A percentile compares a stretch with the other conserved stretches of the same genome.
phyloP scores from a whole-genome alignment of 148 eudicot species.

The Camellia granthamiana region DNA sequence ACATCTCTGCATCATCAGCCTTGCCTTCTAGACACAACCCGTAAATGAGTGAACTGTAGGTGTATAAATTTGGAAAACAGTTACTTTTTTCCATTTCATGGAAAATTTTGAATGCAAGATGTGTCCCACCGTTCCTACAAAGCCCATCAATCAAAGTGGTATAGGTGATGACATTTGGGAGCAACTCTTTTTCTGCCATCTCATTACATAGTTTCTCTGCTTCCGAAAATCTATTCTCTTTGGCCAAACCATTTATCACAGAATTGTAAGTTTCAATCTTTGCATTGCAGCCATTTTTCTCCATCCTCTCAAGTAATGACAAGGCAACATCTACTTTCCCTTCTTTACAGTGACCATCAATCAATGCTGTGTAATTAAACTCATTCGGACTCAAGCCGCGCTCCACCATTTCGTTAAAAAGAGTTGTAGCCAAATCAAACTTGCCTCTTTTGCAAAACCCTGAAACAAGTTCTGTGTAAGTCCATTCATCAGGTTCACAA shows the following conservation, averaged over 20 bases:
- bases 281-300: slow-evolving; percentile 41
- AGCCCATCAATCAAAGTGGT: slow-evolving; percentile 67
- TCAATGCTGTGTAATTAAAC: slow-evolving; percentile 50
- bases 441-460: slow-evolving; percentile 65
- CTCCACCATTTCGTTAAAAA: slow-evolving; percentile 55
- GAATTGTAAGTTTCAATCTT: slow-evolving; percentile 56
- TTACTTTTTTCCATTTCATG: slow-evolving; percentile 54
- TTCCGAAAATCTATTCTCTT: slow-evolving; percentile 39
- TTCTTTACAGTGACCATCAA: slow-evolving; percentile 64
- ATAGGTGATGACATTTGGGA: slow-evolving; percentile 66
- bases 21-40: slow-evolving; percentile 65
- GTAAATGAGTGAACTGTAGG: slow-evolving; percentile 62
- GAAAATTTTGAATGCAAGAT: slow-evolving; percentile 55
- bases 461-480: slow-evolving; percentile 65
- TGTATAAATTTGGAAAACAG: slow-evolving; percentile 56
- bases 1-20: slow-evolving; percentile 51
- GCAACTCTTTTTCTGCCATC: slow-evolving; percentile 44
- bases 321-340: slow-evolving; percentile 54
- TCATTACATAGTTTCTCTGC: slow-evolving; percentile 45
- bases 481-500: slow-evolving; percentile 58
- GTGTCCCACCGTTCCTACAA: slow-evolving; percentile 47
- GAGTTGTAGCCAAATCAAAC: slow-evolving; percentile 41
- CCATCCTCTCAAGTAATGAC: slow-evolving; percentile 49
- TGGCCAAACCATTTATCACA: slow-evolving; percentile 54
- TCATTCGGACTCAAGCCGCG: slow-evolving; percentile 55